A percentile compares a stretch with the other conserved stretches of the same genome.
These are phyloP conservation scores for Cryphonectria japonica DNA, from an alignment of 2,329 filamentous ascomycete species.

Conservation along the genomic window DNA sequence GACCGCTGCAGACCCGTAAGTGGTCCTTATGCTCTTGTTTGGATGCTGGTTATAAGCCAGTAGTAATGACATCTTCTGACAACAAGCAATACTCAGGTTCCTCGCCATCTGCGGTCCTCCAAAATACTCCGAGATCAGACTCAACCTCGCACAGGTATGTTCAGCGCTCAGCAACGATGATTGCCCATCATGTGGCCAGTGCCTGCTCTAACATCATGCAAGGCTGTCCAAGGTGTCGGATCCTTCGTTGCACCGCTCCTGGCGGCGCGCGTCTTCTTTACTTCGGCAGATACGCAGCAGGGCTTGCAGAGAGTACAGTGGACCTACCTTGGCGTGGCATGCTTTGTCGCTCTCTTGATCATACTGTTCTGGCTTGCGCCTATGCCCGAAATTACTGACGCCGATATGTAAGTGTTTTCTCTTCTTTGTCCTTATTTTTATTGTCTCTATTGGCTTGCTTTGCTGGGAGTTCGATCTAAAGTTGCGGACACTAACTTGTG, in stretches of 20 bases:
- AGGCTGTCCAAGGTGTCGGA: slow-evolving; percentile 62
- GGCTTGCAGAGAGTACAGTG: slow-evolving; percentile 64
- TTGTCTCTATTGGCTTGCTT: not conserved
- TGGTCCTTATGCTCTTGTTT: not conserved
- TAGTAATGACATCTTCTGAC: not conserved
- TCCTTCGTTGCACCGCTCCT: slow-evolving; percentile 62
- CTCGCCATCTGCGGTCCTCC: slow-evolving; percentile 61
- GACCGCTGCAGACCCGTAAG: slow-evolving; percentile 58
- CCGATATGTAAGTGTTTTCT: slow-evolving; percentile 52
- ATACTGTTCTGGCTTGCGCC: slow-evolving; percentile 61
- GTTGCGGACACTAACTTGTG: not conserved
- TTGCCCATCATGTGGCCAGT: not conserved
- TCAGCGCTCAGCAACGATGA: not conserved
- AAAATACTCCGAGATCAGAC: slow-evolving; percentile 59
- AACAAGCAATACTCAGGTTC: slow-evolving; percentile 32
- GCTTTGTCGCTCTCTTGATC: slow-evolving; percentile 61
- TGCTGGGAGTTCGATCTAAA: not conserved
- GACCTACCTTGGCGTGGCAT: slow-evolving; percentile 66
- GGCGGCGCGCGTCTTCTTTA: slow-evolving; percentile 65
- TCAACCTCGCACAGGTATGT: slow-evolving; percentile 51
- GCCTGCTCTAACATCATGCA: slow-evolving; percentile 32
- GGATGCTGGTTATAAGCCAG: not conserved
- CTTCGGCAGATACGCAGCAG: slow-evolving; percentile 51
- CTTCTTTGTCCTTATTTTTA: not conserved
- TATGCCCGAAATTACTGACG: slow-evolving; percentile 59